Percentiles rank a stretch among this genome's conserved stretches.
Evolutionary conservation across 1,284 basidiomycete genomes (phyloP).

Genomic region (Somion occarium): DNA sequence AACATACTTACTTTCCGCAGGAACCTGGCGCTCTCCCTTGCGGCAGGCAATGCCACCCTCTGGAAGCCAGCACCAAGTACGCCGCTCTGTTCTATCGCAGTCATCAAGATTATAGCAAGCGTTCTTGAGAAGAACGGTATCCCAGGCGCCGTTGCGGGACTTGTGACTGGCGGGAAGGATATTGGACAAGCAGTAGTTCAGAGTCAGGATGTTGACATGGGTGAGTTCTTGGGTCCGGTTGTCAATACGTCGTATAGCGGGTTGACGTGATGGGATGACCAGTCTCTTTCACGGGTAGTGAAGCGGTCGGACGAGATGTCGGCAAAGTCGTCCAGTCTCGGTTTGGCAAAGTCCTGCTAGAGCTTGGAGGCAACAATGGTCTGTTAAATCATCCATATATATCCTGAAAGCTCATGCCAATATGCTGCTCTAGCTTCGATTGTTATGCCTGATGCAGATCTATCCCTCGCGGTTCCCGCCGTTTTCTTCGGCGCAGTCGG

Average conservation of each 20-base stretch:
- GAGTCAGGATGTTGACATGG: conserved; percentile 70
- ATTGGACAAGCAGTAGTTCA: conserved; percentile 78
- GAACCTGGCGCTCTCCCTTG: conserved; percentile 88
- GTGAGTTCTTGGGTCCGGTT: conserved; percentile 31
- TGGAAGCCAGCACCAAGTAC: conserved; percentile 96
- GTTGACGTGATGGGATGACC: neutral
- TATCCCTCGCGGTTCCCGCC: conserved; percentile 81
- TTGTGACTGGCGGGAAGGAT: conserved; percentile 82
- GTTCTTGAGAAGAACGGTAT: conserved; percentile 82
- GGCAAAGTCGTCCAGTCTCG: conserved; percentile 75
- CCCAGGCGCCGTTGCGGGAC: conserved; percentile 77
- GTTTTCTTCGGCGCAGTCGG: conserved; percentile 94
- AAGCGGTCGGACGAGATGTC: conserved; percentile 80
- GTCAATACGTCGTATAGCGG: neutral
- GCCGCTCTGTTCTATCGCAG: conserved; percentile 82
- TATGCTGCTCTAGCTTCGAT: conserved; percentile 62
- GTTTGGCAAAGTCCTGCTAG: conserved; percentile 84
- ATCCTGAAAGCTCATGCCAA: neutral
- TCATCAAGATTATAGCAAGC: conserved; percentile 77
- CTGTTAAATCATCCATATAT: conserved; percentile 8
- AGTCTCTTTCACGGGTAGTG: conserved; percentile 95
- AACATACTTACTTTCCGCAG: conserved; percentile 33
- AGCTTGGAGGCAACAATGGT: conserved; percentile 96
- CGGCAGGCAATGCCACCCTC: conserved; percentile 88
- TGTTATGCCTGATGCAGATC: conserved; percentile 90